These are phyloP conservation scores for Lachnellula willkommii DNA, from an alignment of 2,329 filamentous ascomycete species.

Conservation along the genomic window DNA sequence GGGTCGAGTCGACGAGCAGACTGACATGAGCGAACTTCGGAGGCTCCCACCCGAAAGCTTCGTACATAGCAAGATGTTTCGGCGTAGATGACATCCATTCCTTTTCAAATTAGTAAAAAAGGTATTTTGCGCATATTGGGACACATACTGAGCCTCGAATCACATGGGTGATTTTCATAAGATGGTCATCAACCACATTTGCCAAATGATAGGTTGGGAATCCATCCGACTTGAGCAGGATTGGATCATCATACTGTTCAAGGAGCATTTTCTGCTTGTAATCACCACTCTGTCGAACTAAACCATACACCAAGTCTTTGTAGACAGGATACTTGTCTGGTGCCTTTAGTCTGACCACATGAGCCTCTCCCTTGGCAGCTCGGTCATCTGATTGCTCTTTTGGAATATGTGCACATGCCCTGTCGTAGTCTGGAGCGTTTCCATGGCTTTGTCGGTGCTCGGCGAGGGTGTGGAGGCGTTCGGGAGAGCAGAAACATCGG, in stretches of 20 bases:
- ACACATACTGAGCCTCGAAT: conserved; percentile 70
- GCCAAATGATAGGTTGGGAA: conserved; percentile 95
- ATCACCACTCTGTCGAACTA: conserved; percentile 46
- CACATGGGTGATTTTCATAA: conserved; percentile 94
- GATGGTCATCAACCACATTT: conserved; percentile 92
- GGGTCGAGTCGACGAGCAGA: conserved; percentile 62
- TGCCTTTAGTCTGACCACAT: conserved; percentile 72
- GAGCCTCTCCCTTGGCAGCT: conserved; percentile 61
- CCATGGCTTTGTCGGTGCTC: conserved; percentile 55
- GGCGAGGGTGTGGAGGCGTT: conserved; percentile 64
- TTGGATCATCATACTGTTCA: conserved; percentile 67
- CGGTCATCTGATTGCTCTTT: conserved; percentile 64
- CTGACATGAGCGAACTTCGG: conserved; percentile 78
- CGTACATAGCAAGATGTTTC: conserved; percentile 67
- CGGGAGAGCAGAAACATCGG: conserved; percentile 81
- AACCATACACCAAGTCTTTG: conserved; percentile 74
- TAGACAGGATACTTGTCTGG: conserved; percentile 59
- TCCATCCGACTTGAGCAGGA: conserved; percentile 86
- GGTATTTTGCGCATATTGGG: background rate
- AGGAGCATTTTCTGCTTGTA: conserved; percentile 33
- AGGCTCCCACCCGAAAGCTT: conserved; percentile 68
- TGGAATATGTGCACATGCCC: conserved; percentile 66
- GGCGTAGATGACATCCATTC: conserved; percentile 97
- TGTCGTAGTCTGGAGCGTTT: conserved; percentile 58
- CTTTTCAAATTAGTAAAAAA: conserved; percentile 33